These are phyloP conservation scores for Hura crepitans DNA, from an alignment of 441 rosid genomes.

Conservation along the genomic window DNA sequence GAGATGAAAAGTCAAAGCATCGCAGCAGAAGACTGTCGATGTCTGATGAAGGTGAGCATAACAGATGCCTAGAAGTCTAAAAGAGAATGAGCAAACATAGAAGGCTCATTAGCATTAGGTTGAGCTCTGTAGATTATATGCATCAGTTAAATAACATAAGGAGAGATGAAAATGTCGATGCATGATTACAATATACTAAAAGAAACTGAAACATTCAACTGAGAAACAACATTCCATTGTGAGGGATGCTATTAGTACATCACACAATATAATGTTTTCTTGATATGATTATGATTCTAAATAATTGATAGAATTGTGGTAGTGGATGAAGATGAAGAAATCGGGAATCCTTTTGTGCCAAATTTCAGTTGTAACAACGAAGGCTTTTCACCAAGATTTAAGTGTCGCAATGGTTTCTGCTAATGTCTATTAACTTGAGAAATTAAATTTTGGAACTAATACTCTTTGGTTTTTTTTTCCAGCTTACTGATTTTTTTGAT, in stretches of 20 bases:
- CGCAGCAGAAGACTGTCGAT: conserved; percentile 41
- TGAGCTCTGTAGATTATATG: conserved; percentile 38
- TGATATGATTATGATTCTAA: conserved; percentile 28
- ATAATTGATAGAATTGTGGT: conserved; percentile 27
- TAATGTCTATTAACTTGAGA: conserved; percentile 18
- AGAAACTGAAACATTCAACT: conserved; percentile 20
- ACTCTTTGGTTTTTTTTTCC: conserved; percentile 15
- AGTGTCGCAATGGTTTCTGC: conserved; percentile 25
- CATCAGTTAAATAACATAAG: conserved; percentile 25
- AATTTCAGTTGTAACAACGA: conserved; percentile 18
- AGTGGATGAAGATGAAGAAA: conserved; percentile 23
- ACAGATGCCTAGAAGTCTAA: conserved; percentile 41
- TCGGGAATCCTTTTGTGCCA: conserved; percentile 10
- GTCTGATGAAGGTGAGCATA: conserved; percentile 43
- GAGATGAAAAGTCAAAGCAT: conserved; percentile 48
- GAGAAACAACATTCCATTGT: conserved; percentile 21
- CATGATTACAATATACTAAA: conserved; percentile 14
- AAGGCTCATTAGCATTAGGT: conserved; percentile 27
- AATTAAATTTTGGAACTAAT: neutral
- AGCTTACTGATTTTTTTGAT: conserved; percentile 9
- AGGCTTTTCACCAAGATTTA: conserved; percentile 19
- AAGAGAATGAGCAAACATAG: conserved; percentile 37
- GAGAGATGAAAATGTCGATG: conserved; percentile 26
- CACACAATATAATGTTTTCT: conserved; percentile 18
- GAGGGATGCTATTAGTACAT: conserved; percentile 20